Conservation (phyloP, 495 filamentous ascomycete genomes). For the Apiosordaria backusii region DNA sequence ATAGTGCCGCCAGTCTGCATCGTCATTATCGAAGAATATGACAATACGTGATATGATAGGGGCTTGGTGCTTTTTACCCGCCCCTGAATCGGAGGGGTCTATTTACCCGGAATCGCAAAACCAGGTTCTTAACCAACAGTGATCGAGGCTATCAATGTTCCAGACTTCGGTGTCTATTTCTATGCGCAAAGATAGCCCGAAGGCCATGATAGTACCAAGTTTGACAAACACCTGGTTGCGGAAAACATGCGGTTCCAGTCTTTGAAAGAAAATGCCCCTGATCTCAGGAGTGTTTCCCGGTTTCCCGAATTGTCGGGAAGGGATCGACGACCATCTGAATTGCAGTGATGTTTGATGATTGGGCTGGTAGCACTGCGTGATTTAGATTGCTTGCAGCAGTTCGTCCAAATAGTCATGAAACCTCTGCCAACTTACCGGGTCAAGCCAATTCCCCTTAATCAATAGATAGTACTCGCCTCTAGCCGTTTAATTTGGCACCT, state of each 20-base stretch:
- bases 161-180: neutral
- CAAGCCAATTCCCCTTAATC: conserved; percentile 4
- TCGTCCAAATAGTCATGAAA: neutral
- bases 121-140: conserved; percentile 1
- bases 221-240: neutral
- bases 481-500: neutral
- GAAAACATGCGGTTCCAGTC: neutral
- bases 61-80: neutral
- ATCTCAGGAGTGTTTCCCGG: neutral
- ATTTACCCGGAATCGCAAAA: conserved; percentile 3
- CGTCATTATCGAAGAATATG: neutral
- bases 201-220: neutral
- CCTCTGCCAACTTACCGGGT: neutral
- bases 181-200: neutral
- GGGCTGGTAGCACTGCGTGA: neutral
- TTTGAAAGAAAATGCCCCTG: neutral
- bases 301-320: neutral
- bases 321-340: neutral
- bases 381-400: conserved; percentile 8
- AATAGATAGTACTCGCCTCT: neutral
- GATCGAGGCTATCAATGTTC: neutral
- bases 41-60: neutral
- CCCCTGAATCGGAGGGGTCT: neutral
- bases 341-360: neutral
- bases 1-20: neutral